Evolutionary conservation across 495 filamentous ascomycete genomes (phyloP), one percentile per base, ranked within the genome.

Genomic region (Aspergillus sparsus): DNA sequence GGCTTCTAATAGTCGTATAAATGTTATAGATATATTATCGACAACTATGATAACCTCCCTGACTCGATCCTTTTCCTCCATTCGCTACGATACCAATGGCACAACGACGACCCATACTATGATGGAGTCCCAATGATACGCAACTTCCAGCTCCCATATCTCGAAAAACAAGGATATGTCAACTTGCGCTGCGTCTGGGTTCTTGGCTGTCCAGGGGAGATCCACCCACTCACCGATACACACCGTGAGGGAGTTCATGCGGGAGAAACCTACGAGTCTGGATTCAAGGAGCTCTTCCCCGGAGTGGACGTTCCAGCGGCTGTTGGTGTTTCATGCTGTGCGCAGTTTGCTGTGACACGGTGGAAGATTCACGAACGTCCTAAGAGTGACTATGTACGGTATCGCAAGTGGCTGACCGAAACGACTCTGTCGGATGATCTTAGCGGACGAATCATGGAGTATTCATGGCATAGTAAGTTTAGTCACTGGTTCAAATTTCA

Each of bases 361-460:
- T 80, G 80, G 10, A 78, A 78, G 42, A 74, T 90, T 4, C 66
- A 61, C 16, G 66, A 76, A 55, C 70, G 65, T 1, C 68, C 83
- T 5, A 74, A 72, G 58, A 79, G 78, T 42, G 82, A 85, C 31
- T 91, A 89, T 56, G 62, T 79, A 51, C 74, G 73, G 5, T 88
- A 74, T 64, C 71, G 84, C 21, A 70, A 82, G 10, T 91, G 88
- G 88, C 62, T 90, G 37, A 33, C 80, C 12, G 65, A 80, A 10
- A 90, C 88, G 27, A 61, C 70, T 3, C 66, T 90, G 46, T 66
- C 71, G 6, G 85, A 89, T 64, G 74, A 76, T 34, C 61, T 84
- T 55, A 85, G 80, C 37, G 88, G 88, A n/a, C 68, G 87, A 9
- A 82, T 91, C 31, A 81, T 89, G 76, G 88, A 91, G 69, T 90